Percentiles rank a stretch among this genome's conserved stretches.
These are phyloP conservation scores for Penicillium roqueforti DNA, from an alignment of 495 filamentous ascomycete species.

Conservation along the genomic window DNA sequence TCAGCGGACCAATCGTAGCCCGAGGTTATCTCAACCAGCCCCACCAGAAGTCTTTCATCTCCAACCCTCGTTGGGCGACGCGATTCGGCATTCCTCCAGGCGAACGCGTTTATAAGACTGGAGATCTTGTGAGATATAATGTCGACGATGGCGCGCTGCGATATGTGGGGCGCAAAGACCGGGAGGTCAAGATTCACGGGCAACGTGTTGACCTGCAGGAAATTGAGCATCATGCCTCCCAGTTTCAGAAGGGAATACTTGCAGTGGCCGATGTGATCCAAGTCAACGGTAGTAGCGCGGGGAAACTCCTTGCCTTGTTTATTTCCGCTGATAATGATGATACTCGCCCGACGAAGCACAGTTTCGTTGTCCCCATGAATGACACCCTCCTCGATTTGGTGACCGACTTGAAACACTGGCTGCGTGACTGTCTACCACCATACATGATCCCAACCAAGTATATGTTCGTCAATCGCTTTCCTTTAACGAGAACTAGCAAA, in stretches of 20 bases:
- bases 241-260: not conserved
- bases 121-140: constrained; percentile 1
- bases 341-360: not conserved
- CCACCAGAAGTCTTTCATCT: not conserved
- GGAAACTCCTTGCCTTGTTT: not conserved
- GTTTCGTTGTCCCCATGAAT: not conserved
- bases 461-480: not conserved
- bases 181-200: constrained; percentile 7
- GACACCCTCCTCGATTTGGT: not conserved
- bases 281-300: not conserved
- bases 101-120: constrained; percentile 5
- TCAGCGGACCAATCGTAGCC: constrained; percentile 19
- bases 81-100: not conserved
- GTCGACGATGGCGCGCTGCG: not conserved
- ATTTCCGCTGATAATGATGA: not conserved
- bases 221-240: not conserved
- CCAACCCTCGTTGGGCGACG: not conserved
- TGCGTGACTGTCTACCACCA: not conserved
- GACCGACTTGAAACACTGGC: not conserved
- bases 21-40: constrained; percentile 4
- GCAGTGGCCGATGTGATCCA: not conserved
- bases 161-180: constrained; percentile 2
- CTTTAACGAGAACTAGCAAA: not conserved
- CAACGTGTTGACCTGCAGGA: constrained; percentile 6
- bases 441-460: not conserved